Evolutionary conservation across 768 basidiomycete species (phyloP).

Genomic region (Panaeolus cyanescens): DNA sequence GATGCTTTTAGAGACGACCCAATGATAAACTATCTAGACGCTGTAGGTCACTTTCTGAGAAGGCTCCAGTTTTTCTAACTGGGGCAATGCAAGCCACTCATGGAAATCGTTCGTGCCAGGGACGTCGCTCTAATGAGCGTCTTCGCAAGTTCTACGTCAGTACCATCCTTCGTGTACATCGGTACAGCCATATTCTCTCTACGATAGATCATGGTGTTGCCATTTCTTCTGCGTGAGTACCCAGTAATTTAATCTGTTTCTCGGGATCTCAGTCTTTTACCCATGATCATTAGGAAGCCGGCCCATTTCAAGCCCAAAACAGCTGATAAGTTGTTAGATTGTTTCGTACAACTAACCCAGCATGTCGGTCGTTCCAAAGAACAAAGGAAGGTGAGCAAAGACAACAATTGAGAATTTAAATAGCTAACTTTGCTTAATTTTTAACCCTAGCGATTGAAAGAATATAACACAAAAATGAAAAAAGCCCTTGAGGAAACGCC

Average conservation of each 20-base stretch:
- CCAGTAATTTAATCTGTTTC: too few species aligned
- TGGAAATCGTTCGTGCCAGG: background rate
- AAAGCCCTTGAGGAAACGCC: background rate
- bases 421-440: too few species aligned
- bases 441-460: background rate
- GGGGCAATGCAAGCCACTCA: background rate
- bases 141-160: background rate
- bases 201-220: slow-evolving; percentile 6
- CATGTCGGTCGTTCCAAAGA: background rate
- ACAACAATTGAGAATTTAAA: too few species aligned
- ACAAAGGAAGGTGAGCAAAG: background rate
- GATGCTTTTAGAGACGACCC: slow-evolving; percentile 3
- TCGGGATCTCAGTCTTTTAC: background rate
- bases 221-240: background rate
- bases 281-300: background rate
- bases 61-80: too few species aligned
- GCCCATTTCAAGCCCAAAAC: background rate
- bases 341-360: background rate
- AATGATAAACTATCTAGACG: background rate
- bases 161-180: background rate
- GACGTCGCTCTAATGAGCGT: background rate
- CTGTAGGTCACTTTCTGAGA: background rate
- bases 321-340: background rate
- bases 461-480: background rate
- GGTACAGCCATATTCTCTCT: background rate